Conservation (phyloP, 2,329 filamentous ascomycete genomes). For the Cercospora sesami region DNA sequence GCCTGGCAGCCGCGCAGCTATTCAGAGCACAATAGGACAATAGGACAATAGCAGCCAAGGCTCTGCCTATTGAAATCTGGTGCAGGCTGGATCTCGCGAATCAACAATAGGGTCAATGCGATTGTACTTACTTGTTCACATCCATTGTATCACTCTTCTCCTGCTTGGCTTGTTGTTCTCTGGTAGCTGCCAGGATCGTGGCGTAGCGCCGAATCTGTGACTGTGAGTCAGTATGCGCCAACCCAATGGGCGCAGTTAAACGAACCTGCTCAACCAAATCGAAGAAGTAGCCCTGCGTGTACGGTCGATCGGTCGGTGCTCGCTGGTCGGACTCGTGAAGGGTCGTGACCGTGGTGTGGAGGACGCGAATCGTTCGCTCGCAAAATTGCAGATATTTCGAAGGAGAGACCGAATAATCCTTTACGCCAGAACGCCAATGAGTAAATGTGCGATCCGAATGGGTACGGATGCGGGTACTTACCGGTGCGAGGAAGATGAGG, state of each 20-base stretch:
- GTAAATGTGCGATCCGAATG: slow-evolving; percentile 62
- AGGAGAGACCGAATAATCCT: slow-evolving; percentile 71
- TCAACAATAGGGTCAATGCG: slow-evolving; percentile 9
- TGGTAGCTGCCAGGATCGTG: slow-evolving; percentile 73
- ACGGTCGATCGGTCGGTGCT: slow-evolving; percentile 80
- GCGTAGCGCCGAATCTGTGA: slow-evolving; percentile 75
- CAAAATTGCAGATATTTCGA: slow-evolving; percentile 83
- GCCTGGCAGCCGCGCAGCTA: slow-evolving; percentile 2
- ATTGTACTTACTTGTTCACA: slow-evolving; percentile 48
- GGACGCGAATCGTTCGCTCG: slow-evolving; percentile 83
- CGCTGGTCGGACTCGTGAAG: slow-evolving; percentile 84
- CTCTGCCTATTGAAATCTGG: not conserved
- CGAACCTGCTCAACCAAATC: slow-evolving; percentile 81
- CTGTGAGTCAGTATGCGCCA: slow-evolving; percentile 30
- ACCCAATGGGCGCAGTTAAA: slow-evolving; percentile 25
- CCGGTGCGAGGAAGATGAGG: slow-evolving; percentile 83
- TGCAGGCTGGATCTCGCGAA: not conserved
- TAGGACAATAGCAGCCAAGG: slow-evolving; percentile 16
- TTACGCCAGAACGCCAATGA: slow-evolving; percentile 63
- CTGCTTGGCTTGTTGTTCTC: slow-evolving; percentile 63
- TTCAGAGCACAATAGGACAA: slow-evolving; percentile 9
- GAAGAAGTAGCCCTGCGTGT: slow-evolving; percentile 95
- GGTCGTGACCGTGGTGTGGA: slow-evolving; percentile 84
- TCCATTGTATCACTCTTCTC: slow-evolving; percentile 55
- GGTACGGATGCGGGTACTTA: slow-evolving; percentile 65